A percentile compares a stretch with the other conserved stretches of the same genome.
Evolutionary conservation across 176 grass and related monocot genomes (phyloP).

Genomic region (Avena eriantha): DNA sequence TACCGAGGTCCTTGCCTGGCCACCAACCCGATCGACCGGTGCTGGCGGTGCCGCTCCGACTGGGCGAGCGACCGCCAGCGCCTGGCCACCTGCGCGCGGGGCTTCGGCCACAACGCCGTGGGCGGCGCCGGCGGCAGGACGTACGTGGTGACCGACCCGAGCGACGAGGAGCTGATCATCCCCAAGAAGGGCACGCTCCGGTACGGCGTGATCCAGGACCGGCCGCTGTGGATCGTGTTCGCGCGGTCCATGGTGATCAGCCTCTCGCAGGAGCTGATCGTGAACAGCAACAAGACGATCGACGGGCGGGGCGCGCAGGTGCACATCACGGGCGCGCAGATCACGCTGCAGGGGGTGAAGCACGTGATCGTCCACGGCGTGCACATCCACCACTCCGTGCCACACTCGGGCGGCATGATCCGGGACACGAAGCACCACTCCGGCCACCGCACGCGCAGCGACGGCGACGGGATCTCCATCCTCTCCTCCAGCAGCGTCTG

Average conservation of each 20-base stretch:
- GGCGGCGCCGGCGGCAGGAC: slow-evolving; percentile 47
- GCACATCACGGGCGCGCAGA: slow-evolving; percentile 66
- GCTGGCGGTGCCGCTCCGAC: slow-evolving; percentile 71
- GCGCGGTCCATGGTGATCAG: slow-evolving; percentile 60
- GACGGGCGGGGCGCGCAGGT: slow-evolving; percentile 79
- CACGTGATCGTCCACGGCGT: slow-evolving; percentile 78
- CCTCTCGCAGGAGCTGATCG: slow-evolving; percentile 63
- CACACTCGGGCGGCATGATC: slow-evolving; percentile 58
- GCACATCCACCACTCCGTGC: slow-evolving; percentile 60
- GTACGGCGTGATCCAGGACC: slow-evolving; percentile 56
- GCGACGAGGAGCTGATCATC: slow-evolving; percentile 45
- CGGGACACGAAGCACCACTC: slow-evolving; percentile 53
- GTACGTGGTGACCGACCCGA: slow-evolving; percentile 61
- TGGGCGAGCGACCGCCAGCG: slow-evolving; percentile 62
- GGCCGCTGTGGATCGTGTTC: slow-evolving; percentile 75
- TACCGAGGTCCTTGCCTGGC: slow-evolving; percentile 49
- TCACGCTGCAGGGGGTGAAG: slow-evolving; percentile 60
- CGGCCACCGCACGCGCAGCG: slow-evolving; percentile 49
- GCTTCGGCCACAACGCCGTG: slow-evolving; percentile 48
- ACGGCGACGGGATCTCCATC: slow-evolving; percentile 78
- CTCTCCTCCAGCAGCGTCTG: slow-evolving; percentile 59
- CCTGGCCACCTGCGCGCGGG: slow-evolving; percentile 52
- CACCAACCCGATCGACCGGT: slow-evolving; percentile 81
- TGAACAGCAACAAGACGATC: slow-evolving; percentile 73
- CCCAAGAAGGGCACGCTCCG: slow-evolving; percentile 62